These are phyloP conservation scores for Claviceps sp. DNA, from an alignment of 2,329 filamentous ascomycete species.

Conservation along the genomic window DNA sequence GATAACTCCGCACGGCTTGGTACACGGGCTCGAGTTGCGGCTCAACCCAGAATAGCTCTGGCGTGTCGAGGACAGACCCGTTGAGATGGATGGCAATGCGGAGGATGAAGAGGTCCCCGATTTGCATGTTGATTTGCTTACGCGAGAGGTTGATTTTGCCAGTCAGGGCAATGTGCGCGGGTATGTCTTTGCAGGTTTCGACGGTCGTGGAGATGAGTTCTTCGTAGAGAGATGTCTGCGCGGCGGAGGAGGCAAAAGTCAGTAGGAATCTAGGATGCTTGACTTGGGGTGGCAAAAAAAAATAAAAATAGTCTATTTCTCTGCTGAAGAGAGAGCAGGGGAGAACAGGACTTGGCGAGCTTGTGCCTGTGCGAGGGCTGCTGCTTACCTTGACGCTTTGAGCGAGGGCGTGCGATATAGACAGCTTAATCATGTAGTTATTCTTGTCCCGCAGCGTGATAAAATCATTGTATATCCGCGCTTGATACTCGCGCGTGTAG, in stretches of 20 bases:
- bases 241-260: constrained; percentile 1
- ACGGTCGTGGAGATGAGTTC: constrained; percentile 91
- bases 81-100: constrained; percentile 97
- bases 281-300: no score
- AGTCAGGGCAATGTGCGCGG: constrained; percentile 80
- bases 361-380: no score
- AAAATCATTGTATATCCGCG: constrained; percentile 98
- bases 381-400: constrained; percentile 75
- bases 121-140: constrained; percentile 96
- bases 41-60: constrained; percentile 97
- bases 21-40: constrained; percentile 94
- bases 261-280: constrained; percentile 5
- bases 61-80: constrained; percentile 89
- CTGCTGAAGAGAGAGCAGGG: no score
- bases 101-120: constrained; percentile 93
- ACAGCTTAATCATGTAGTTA: constrained; percentile 96
- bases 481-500: constrained; percentile 95
- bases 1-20: constrained; percentile 83
- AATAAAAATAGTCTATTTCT: background rate
- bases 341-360: no score
- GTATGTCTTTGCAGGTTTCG: constrained; percentile 83
- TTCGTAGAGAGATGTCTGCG: constrained; percentile 82
- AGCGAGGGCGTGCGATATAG: constrained; percentile 87
- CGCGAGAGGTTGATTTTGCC: constrained; percentile 83
- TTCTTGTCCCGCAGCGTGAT: constrained; percentile 87